These are phyloP conservation scores for Melastoma malabathricum DNA, from an alignment of 345 rosid genomes.

Conservation along the genomic window DNA sequence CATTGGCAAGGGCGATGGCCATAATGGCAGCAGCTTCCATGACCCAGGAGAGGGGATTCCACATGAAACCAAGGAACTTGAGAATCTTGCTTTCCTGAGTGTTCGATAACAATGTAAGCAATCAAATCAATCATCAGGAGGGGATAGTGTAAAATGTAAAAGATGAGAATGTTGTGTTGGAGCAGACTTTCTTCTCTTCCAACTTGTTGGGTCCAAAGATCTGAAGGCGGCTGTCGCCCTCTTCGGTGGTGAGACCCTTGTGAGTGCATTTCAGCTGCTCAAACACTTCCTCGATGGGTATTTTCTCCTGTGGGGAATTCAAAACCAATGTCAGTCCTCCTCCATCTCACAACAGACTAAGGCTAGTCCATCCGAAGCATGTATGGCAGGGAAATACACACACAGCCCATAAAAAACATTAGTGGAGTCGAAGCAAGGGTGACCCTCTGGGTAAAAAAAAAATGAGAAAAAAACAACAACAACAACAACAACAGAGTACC, in stretches of 20 bases:
- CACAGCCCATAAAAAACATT: too few species aligned
- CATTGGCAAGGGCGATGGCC: slow-evolving; percentile 87
- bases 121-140: slow-evolving; percentile 1
- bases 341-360: too few species aligned
- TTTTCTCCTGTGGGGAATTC: slow-evolving; percentile 37
- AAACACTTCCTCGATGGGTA: slow-evolving; percentile 84
- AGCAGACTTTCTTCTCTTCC: slow-evolving; percentile 64
- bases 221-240: slow-evolving; percentile 63
- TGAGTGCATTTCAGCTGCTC: slow-evolving; percentile 65
- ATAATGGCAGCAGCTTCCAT: slow-evolving; percentile 85
- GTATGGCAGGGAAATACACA: too few species aligned
- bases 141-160: neutral
- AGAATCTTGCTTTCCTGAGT: slow-evolving; percentile 70
- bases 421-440: too few species aligned
- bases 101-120: too few species aligned
- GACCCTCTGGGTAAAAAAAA: too few species aligned
- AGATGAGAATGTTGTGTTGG: neutral
- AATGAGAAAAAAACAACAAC: too few species aligned
- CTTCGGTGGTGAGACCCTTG: slow-evolving; percentile 47
- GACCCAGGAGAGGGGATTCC: slow-evolving; percentile 89
- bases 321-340: neutral
- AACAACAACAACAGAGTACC: too few species aligned
- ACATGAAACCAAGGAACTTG: slow-evolving; percentile 87
- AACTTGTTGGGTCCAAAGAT: slow-evolving; percentile 88
- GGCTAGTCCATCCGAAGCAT: too few species aligned